phyloP scores from a whole-genome alignment of 192 early-diverging fungal species.

The Phlyctochytrium arcticum region DNA sequence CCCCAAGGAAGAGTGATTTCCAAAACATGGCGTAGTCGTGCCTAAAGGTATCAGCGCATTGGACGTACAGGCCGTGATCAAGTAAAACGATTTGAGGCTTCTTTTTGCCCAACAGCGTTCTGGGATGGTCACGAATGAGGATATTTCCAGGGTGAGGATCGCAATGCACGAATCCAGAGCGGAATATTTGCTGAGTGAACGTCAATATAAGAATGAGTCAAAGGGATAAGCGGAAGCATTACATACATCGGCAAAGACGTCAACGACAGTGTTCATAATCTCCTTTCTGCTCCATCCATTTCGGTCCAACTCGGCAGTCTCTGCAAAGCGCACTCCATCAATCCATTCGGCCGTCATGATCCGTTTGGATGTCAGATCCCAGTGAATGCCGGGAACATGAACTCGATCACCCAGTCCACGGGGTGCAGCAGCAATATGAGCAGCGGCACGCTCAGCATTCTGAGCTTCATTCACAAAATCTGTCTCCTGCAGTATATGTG shows the following conservation, averaged over 20 bases:
- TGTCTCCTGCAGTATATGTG: slow-evolving; percentile 73
- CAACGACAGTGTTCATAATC: slow-evolving; percentile 52
- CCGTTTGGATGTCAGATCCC: slow-evolving; percentile 61
- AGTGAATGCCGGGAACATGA: slow-evolving; percentile 76
- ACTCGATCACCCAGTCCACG: slow-evolving; percentile 39
- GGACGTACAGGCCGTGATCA: slow-evolving; percentile 91
- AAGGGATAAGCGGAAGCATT: too few relatives aligned
- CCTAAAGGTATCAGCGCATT: slow-evolving; percentile 64
- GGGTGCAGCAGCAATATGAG: slow-evolving; percentile 30
- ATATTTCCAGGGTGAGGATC: slow-evolving; percentile 61
- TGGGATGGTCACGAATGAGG: slow-evolving; percentile 67
- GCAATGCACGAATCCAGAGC: slow-evolving; percentile 81
- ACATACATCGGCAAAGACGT: slow-evolving; percentile 66
- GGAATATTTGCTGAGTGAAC: slow-evolving; percentile 71
- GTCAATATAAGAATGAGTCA: too few relatives aligned
- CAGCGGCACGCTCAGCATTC: slow-evolving; percentile 65
- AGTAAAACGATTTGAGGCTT: slow-evolving; percentile 68
- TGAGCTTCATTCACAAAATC: slow-evolving; percentile 86
- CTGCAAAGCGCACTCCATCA: slow-evolving; percentile 69
- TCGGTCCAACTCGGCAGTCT: slow-evolving; percentile 46
- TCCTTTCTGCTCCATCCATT: slow-evolving; percentile 24
- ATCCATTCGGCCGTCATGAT: slow-evolving; percentile 90
- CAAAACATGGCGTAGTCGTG: slow-evolving; percentile 81
- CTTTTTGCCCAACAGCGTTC: slow-evolving; percentile 4
- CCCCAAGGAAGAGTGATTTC: slow-evolving; percentile 74